phyloP scores from a whole-genome alignment of 352 stramenopile genomes.

The Globisporangium acanthophoron region DNA sequence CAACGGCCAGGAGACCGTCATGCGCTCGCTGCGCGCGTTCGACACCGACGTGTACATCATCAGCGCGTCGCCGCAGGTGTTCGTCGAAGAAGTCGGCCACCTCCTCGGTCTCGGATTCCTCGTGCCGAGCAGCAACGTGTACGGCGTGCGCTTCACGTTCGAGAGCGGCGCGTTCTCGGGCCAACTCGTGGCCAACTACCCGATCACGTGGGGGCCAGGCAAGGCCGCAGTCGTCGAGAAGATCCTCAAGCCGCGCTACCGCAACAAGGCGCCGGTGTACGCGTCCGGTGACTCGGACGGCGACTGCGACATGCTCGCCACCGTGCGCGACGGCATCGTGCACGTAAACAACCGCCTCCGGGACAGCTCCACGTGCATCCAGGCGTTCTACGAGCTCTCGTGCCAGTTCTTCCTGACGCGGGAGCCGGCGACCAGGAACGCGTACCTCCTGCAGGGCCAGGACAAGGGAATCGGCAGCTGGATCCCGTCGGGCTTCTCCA shows the following conservation, averaged over 20 bases:
- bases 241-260: slow-evolving; percentile 38
- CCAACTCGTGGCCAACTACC: slow-evolving; percentile 36
- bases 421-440: slow-evolving; percentile 36
- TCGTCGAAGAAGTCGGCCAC: slow-evolving; percentile 35
- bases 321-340: slow-evolving; percentile 49
- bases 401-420: slow-evolving; percentile 40
- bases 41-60: slow-evolving; percentile 53
- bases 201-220: slow-evolving; percentile 59
- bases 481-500: slow-evolving; percentile 65
- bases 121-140: slow-evolving; percentile 49
- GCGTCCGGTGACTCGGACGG: slow-evolving; percentile 47
- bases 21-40: slow-evolving; percentile 39
- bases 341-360: slow-evolving; percentile 67
- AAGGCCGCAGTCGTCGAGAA: slow-evolving; percentile 47
- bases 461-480: slow-evolving; percentile 56
- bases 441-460: slow-evolving; percentile 57
- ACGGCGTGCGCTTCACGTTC: slow-evolving; percentile 47
- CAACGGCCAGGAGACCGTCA: slow-evolving; percentile 54
- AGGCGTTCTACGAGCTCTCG: slow-evolving; percentile 53
- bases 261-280: slow-evolving; percentile 42
- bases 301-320: slow-evolving; percentile 59
- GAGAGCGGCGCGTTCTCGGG: slow-evolving; percentile 35
- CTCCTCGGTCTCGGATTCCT: slow-evolving; percentile 44
- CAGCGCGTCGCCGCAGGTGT: slow-evolving; percentile 54
- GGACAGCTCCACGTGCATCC: slow-evolving; percentile 39